Base-by-base conservation (phyloP, 345 rosid genomes). In the Syzygium aromaticum region DNA sequence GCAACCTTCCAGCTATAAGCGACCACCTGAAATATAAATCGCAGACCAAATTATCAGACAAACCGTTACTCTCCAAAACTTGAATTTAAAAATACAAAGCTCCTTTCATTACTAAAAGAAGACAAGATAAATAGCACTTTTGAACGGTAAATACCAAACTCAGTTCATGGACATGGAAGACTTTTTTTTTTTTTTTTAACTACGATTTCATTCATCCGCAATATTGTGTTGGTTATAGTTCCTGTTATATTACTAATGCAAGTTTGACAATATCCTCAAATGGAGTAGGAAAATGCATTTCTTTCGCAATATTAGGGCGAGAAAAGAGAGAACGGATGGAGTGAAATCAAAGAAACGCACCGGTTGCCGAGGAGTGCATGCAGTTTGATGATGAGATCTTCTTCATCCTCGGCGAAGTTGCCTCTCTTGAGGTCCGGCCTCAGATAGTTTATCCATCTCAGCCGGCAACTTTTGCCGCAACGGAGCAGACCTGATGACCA, bases 321-420 rank as follows among this genome's bases (percentile, higher is more conserved):
- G 33, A 51, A 54, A 43, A 52, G 78, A 51, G 54, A 56, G 52
- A 61, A 38, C 52, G 11, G 23, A 84, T 33, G 43, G 30, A 11
- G 30, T n/a, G 64, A 17, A 56, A 54, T 80, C 28, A 40, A 77
- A 6, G 82, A 78, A 84, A 57, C 86, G 49, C 38, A 92, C 94
- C 92, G 78, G 89, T 92, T 91, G 87, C 94, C 94, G 7, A 91
- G 87, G 49, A 92, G 94, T 2, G 94, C 92, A 87, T 92, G 94
- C 51, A 92, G 94, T 87, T 89, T 92, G 91, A 92, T 89, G 86
- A 92, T 92, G 86, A 92, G 94, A 86, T 92, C 94, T 54, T 92
- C 94, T 86, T 92, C 94, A 84, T 92, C 94, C 87, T 92, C 92
- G 11, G 85, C 92, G 86, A 92, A 92, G 46, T 90, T 89, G 49